Evolutionary conservation across 805 yeast genomes (phyloP).

Genomic region (Starmera caribaea): DNA sequence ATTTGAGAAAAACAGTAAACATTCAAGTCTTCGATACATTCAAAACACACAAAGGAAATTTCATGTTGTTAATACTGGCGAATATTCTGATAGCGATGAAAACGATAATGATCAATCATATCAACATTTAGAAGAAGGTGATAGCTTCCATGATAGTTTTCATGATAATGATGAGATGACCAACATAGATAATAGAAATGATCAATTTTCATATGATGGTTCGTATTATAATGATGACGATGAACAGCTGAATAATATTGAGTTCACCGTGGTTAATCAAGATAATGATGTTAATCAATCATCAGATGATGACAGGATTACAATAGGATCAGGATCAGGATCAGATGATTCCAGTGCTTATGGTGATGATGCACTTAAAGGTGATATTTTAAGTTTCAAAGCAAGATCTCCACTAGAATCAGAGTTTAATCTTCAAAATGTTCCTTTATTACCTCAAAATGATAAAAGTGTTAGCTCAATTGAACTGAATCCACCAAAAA

Average conservation of each 20-base stretch:
- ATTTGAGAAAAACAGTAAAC: not conserved
- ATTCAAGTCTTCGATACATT: not conserved
- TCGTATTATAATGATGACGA: conserved; percentile 7
- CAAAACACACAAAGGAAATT: conserved; percentile 6
- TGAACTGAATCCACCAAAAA: not conserved
- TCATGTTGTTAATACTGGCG: conserved; percentile 20
- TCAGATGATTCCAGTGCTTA: conserved; percentile 1
- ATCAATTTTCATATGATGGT: not conserved
- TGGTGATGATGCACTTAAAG: conserved; percentile 11
- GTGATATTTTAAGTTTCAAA: conserved; percentile 19
- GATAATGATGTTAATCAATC: not conserved
- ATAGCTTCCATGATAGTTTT: not conserved
- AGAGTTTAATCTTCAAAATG: conserved; percentile 15
- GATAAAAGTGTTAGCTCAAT: conserved; percentile 12
- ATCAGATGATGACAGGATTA: not conserved
- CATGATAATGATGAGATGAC: not conserved
- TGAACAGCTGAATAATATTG: conserved; percentile 5
- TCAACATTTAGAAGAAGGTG: too few relatives aligned
- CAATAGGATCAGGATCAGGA: not conserved
- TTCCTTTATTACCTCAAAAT: conserved; percentile 11
- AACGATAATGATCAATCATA: conserved; percentile 1
- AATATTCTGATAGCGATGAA: conserved; percentile 11
- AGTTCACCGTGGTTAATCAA: conserved; percentile 11
- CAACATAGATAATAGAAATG: too few relatives aligned
- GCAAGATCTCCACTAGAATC: conserved; percentile 24